Evolutionary conservation across 495 filamentous ascomycete species (phyloP).

Genomic region (Hamigera avellanea): DNA sequence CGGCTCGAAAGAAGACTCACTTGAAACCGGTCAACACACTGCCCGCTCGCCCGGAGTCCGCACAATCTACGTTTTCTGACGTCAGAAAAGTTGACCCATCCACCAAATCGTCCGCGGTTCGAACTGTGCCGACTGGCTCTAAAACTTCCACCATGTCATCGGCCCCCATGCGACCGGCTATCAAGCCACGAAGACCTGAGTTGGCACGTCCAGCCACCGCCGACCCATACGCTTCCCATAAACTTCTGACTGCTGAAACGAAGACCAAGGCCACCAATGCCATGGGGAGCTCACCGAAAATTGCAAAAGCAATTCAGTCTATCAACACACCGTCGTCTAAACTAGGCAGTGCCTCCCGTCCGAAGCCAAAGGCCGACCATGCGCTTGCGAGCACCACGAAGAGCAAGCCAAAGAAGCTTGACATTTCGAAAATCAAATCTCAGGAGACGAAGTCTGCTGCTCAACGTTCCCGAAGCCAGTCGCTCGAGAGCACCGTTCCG

Average conservation of each 20-base stretch:
- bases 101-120: slow-evolving; percentile 13
- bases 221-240: slow-evolving; percentile 40
- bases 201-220: slow-evolving; percentile 43
- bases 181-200: slow-evolving; percentile 35
- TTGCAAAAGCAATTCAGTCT: slow-evolving; percentile 16
- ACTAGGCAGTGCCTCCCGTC: slow-evolving; percentile 16
- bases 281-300: slow-evolving; percentile 31
- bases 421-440: slow-evolving; percentile 23
- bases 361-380: slow-evolving; percentile 18
- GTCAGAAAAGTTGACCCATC: slow-evolving; percentile 30
- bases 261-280: slow-evolving; percentile 19
- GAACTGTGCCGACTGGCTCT: slow-evolving; percentile 22
- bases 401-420: slow-evolving; percentile 26
- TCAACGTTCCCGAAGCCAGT: slow-evolving; percentile 15
- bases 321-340: slow-evolving; percentile 17
- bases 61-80: slow-evolving; percentile 44
- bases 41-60: slow-evolving; percentile 62
- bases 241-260: slow-evolving; percentile 17
- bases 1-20: slow-evolving; percentile 65
- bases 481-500: slow-evolving; percentile 19
- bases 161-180: slow-evolving; percentile 46
- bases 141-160: slow-evolving; percentile 39
- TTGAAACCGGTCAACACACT: slow-evolving; percentile 40
- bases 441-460: slow-evolving; percentile 13
- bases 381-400: slow-evolving; percentile 16